phyloP scores from a whole-genome alignment of 2,329 filamentous ascomycete species.

The Parascedosporium putredinis region DNA sequence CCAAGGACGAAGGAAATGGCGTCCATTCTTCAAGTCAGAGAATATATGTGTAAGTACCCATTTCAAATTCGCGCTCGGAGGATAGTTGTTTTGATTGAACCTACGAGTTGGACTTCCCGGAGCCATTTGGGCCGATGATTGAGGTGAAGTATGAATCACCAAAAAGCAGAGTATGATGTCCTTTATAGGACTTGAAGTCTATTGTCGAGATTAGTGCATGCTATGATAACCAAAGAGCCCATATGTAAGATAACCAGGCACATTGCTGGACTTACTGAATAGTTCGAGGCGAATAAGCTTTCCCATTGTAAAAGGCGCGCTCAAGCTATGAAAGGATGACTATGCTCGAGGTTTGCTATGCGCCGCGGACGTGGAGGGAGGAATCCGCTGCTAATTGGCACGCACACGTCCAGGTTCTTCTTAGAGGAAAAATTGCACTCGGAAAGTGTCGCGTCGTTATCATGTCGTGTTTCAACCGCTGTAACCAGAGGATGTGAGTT shows the following conservation, averaged over 20 bases:
- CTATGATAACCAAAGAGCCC: background rate
- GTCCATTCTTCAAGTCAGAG: slow-evolving; percentile 62
- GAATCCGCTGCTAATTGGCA: too few species aligned
- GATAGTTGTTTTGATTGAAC: too few species aligned
- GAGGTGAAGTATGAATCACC: slow-evolving; percentile 98
- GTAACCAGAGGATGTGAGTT: too few species aligned
- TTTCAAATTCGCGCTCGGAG: too few species aligned
- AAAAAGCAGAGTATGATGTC: slow-evolving; percentile 86
- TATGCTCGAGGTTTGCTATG: background rate
- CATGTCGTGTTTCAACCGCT: too few species aligned
- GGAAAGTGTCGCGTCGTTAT: too few species aligned
- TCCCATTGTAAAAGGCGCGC: too few species aligned
- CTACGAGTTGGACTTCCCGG: slow-evolving; percentile 95
- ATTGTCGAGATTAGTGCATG: slow-evolving; percentile 12
- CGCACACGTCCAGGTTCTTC: too few species aligned
- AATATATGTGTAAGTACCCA: slow-evolving; percentile 1
- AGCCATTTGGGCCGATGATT: slow-evolving; percentile 98
- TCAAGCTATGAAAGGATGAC: background rate
- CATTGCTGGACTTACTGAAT: slow-evolving; percentile 70
- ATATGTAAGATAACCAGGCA: background rate
- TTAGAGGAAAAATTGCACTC: too few species aligned
- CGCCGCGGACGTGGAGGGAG: too few species aligned
- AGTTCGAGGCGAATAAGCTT: slow-evolving; percentile 93
- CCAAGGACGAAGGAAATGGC: slow-evolving; percentile 98
- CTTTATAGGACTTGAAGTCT: slow-evolving; percentile 99